These are phyloP conservation scores for Lotus japonicus DNA, from an alignment of 306 rosid species.

Conservation along the genomic window DNA sequence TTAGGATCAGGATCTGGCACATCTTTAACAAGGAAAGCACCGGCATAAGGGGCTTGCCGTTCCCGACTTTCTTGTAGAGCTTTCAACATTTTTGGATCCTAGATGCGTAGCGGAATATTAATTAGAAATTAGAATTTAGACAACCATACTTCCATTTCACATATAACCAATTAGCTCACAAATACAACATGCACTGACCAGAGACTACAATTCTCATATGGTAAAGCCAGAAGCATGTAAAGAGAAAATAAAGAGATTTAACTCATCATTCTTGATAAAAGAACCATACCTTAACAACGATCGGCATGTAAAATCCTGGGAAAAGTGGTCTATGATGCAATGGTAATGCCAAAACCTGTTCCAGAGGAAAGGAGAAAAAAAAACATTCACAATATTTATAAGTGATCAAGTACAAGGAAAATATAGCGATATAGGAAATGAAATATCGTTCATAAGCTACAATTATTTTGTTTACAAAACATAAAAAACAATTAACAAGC, in stretches of 20 bases:
- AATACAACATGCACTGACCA: slow-evolving; percentile 4
- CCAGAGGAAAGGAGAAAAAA: slow-evolving; percentile 1
- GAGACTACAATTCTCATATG: background rate
- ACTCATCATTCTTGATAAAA: background rate
- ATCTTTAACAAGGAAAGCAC: slow-evolving; percentile 93
- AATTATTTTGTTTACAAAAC: background rate
- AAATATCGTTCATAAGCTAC: slow-evolving; percentile 6
- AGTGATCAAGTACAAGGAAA: background rate
- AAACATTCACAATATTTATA: background rate
- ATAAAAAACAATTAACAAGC: background rate
- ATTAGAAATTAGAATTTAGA: slow-evolving; percentile 18
- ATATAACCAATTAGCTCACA: background rate
- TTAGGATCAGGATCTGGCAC: slow-evolving; percentile 80
- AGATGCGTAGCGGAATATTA: slow-evolving; percentile 24
- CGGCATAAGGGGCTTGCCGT: slow-evolving; percentile 98
- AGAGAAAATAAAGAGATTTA: background rate
- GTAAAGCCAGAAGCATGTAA: slow-evolving; percentile 4
- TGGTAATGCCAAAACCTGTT: slow-evolving; percentile 94
- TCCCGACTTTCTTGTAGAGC: slow-evolving; percentile 89
- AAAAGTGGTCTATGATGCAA: slow-evolving; percentile 94
- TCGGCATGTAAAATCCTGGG: slow-evolving; percentile 99
- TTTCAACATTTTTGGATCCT: slow-evolving; percentile 89
- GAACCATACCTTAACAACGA: slow-evolving; percentile 75
- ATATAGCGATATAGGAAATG: background rate
- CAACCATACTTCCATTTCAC: background rate